phyloP scores from a whole-genome alignment of 768 basidiomycete species.

The Xanthoconium purpureum region DNA sequence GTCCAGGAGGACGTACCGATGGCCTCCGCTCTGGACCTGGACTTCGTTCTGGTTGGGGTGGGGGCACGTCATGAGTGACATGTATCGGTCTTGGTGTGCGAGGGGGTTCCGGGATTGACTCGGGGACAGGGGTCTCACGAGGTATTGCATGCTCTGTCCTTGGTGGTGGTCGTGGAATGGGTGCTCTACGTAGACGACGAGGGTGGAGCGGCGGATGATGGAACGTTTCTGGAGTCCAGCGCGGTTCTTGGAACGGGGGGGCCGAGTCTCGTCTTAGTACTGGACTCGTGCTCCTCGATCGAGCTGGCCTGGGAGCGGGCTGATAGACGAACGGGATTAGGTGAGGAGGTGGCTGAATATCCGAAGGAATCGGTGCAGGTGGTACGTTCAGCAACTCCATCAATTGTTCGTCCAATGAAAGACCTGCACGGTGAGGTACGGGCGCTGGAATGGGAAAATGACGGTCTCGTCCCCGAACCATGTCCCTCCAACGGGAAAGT shows the following conservation, averaged over 20 bases:
- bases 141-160: background rate
- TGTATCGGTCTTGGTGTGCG: slow-evolving; percentile 9
- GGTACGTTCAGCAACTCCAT: slow-evolving; percentile 57
- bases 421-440: slow-evolving; percentile 40
- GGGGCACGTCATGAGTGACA: slow-evolving; percentile 5
- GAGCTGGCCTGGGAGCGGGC: slow-evolving; percentile 38
- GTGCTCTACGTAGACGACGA: slow-evolving; percentile 3
- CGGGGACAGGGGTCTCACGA: slow-evolving; percentile 10
- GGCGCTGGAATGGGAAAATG: slow-evolving; percentile 43
- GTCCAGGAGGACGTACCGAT: slow-evolving; percentile 20
- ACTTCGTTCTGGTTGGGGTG: slow-evolving; percentile 11
- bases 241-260: slow-evolving; percentile 27
- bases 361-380: slow-evolving; percentile 37
- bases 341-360: slow-evolving; percentile 48
- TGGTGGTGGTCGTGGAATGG: slow-evolving; percentile 5
- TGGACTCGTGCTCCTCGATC: slow-evolving; percentile 44
- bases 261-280: slow-evolving; percentile 20
- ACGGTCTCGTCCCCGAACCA: slow-evolving; percentile 25
- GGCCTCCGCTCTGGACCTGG: slow-evolving; percentile 24
- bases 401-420: slow-evolving; percentile 56
- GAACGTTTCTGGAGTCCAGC: slow-evolving; percentile 20
- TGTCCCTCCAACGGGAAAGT: slow-evolving; percentile 26
- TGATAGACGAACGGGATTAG: slow-evolving; percentile 55
- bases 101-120: background rate
- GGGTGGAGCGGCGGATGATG: slow-evolving; percentile 15